Percentiles rank a stretch among this genome's conserved stretches.
phyloP scores from a whole-genome alignment of 2,329 filamentous ascomycete genomes.

The Aspergillus pseudonomiae region DNA sequence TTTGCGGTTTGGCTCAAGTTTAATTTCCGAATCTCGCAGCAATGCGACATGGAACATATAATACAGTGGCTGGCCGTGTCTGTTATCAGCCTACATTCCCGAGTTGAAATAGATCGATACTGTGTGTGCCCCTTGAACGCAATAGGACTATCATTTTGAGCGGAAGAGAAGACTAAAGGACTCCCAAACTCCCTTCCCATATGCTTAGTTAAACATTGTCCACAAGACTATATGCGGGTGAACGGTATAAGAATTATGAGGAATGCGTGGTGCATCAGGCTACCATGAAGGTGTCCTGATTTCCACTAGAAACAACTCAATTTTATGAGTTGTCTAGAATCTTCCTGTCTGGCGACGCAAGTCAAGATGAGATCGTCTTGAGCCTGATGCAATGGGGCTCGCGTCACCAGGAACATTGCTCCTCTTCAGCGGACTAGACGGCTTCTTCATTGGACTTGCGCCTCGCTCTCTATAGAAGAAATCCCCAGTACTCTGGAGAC shows the following conservation, averaged over 20 bases:
- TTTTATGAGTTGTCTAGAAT: constrained; percentile 22
- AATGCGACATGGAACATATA: constrained; percentile 9
- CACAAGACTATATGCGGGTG: constrained; percentile 3
- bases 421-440: constrained; percentile 47
- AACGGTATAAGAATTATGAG: neutral
- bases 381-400: constrained; percentile 35
- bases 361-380: constrained; percentile 37
- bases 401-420: constrained; percentile 43
- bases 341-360: constrained; percentile 34
- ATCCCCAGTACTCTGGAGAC: constrained; percentile 43
- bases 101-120: neutral
- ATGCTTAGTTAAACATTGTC: constrained; percentile 3
- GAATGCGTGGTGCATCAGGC: constrained; percentile 7
- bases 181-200: neutral
- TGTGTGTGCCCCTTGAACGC: constrained; percentile 3
- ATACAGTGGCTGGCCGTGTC: constrained; percentile 18
- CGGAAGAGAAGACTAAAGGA: neutral
- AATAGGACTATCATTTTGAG: neutral
- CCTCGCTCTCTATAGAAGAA: constrained; percentile 39
- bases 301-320: neutral
- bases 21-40: neutral
- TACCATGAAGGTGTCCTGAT: constrained; percentile 12
- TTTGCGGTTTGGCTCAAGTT: neutral
- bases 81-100: constrained; percentile 22
- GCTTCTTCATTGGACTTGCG: constrained; percentile 41